phyloP scores from a whole-genome alignment of 1,284 basidiomycete species.

The Pseudozyma sp. region DNA sequence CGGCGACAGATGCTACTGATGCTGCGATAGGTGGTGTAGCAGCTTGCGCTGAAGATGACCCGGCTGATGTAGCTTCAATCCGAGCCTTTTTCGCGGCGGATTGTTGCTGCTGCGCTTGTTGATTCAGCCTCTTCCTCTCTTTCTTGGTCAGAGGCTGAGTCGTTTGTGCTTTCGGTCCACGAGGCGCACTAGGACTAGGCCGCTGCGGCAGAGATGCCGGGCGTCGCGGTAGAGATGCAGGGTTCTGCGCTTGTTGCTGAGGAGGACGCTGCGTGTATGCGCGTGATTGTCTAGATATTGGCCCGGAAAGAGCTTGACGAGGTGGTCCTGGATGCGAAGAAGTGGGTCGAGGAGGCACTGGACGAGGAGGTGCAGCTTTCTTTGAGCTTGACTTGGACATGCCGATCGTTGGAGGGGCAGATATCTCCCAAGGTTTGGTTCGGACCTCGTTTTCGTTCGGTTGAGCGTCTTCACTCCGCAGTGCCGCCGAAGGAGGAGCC shows the following conservation, averaged over 20 bases:
- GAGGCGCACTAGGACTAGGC: not conserved
- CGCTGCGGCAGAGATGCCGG: too few relatives aligned
- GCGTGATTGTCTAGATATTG: too few relatives aligned
- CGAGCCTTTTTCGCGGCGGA: conserved; percentile 11
- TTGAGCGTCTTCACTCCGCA: conserved; percentile 42
- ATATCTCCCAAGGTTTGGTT: conserved; percentile 39
- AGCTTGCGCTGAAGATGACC: not conserved
- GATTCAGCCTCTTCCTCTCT: conserved; percentile 8
- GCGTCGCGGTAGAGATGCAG: too few relatives aligned
- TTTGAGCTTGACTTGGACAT: conserved; percentile 11
- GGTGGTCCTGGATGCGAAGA: not conserved
- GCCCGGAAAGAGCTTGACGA: not conserved
- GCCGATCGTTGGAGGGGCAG: conserved; percentile 36
- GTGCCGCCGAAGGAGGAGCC: conserved; percentile 31
- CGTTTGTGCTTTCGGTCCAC: not conserved
- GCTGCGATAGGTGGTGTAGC: too few relatives aligned
- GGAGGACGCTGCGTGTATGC: too few relatives aligned
- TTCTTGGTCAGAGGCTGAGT: conserved; percentile 1
- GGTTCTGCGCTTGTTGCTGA: too few relatives aligned
- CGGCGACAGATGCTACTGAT: too few relatives aligned
- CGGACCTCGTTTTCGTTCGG: conserved; percentile 36
- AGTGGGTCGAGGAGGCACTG: not conserved
- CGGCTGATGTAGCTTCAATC: not conserved
- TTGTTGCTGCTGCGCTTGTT: conserved; percentile 8
- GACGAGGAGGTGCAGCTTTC: not conserved